These are phyloP conservation scores for Fremontodendron californicum DNA, from an alignment of 345 rosid species.

Conservation along the genomic window DNA sequence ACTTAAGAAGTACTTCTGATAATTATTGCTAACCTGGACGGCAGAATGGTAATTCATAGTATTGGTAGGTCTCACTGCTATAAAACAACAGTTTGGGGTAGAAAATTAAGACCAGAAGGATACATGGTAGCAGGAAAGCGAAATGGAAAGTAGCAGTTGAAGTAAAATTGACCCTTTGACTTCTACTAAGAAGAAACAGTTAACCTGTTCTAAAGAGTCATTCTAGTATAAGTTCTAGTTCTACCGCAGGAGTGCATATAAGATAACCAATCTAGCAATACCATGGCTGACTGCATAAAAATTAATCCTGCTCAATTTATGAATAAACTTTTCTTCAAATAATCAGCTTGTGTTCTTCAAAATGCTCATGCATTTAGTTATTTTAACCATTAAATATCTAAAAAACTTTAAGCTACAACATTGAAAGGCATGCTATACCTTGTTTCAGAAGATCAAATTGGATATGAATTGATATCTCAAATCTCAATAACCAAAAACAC, in stretches of 20 bases:
- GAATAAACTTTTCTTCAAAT: neutral
- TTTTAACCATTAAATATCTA: neutral
- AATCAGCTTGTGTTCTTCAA: neutral
- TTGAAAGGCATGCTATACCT: neutral
- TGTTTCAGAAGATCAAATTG: neutral
- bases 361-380: neutral
- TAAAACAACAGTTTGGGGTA: neutral
- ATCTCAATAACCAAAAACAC: no score
- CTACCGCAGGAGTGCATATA: neutral
- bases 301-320: neutral
- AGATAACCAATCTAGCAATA: neutral
- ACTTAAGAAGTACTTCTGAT: neutral
- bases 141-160: neutral
- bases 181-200: neutral
- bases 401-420: neutral
- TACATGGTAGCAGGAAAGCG: neutral
- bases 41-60: conserved; percentile 77
- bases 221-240: neutral
- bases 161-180: neutral
- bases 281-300: neutral
- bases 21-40: conserved; percentile 59
- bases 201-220: neutral
- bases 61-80: conserved; percentile 82
- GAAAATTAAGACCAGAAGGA: neutral
- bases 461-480: neutral